Evolutionary conservation across 768 basidiomycete genomes (phyloP), one percentile per base, ranked within the genome.

Genomic region (Favolaschia claudopus): DNA sequence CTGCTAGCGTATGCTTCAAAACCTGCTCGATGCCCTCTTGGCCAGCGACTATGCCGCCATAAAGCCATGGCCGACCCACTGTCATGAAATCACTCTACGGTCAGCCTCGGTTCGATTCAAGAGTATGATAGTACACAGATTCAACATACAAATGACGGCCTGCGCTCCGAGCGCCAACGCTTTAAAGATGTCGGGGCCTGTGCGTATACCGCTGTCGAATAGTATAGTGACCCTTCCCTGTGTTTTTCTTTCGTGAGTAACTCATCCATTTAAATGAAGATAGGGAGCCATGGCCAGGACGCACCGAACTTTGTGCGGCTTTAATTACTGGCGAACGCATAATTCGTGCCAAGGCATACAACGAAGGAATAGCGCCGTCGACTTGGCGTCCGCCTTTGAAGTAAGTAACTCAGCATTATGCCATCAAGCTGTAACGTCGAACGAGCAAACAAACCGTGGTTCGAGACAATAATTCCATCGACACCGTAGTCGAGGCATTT

Each of bases 121-220:
- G n/a, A n/a, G n/a, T n/a, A n/a, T n/a, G n/a, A n/a, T 19, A 27
- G 47, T 15, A 53, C 32, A 24, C 28, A 55, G 34, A 39, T 50
- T 24, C 32, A 19, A 31, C 90, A 65, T 63, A 92, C 87, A 78
- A 20, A 95, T 71, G 17, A 95, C 87, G 8, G 79, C 92, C 65
- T 95, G 89, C 8, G 95, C 94, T 36, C 95, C 93, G 0, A 96
- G 79, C 1, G 93, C 93, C 27, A 95, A 74, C 0, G 95, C 94
- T 71, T 92, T 92, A 72, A 93, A 80, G 42, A 95, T 84, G 60
- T 96, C 95, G 39, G 86, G 84, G 12, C 92, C 94, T 0, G 88
- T 91, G 39, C 94, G 85, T 56, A 95, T 88, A 7, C 94, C 93
- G 47, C 87, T 93, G 68, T 89, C 88, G 65, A 90, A 92, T 3